Conservation (phyloP, 2,329 filamentous ascomycete species). For the Phialophora tarda region DNA sequence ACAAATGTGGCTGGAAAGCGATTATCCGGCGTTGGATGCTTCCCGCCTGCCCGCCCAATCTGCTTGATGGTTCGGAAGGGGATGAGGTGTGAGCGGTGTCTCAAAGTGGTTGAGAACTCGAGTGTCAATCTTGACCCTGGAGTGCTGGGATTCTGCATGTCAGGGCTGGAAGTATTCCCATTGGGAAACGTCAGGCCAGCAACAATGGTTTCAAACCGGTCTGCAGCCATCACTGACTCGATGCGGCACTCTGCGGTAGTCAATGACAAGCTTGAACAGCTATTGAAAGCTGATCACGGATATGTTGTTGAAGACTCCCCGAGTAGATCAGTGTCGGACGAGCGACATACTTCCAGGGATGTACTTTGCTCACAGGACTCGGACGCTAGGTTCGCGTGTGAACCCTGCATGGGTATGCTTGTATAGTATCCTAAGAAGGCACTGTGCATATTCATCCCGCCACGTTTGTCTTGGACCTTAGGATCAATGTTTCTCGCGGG, state of each 20-base stretch:
- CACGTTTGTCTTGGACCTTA: conserved; percentile 14
- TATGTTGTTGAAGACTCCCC: neutral
- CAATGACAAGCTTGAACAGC: neutral
- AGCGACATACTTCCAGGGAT: neutral
- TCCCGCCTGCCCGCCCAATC: neutral
- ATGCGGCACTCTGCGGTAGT: neutral
- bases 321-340: neutral
- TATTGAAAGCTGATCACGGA: conserved; percentile 2
- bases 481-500: conserved; percentile 8
- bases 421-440: neutral
- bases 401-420: conserved; percentile 2
- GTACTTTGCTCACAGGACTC: neutral
- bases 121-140: neutral
- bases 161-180: conserved; percentile 5
- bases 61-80: neutral
- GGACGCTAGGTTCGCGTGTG: neutral
- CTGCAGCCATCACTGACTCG: neutral
- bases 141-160: neutral
- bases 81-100: conserved; percentile 4
- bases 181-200: conserved; percentile 2
- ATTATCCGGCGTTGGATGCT: conserved; percentile 7
- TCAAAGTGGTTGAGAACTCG: conserved; percentile 7
- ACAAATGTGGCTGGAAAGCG: conserved; percentile 10
- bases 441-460: neutral
- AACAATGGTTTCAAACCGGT: conserved; percentile 3